Evolutionary conservation across 2,329 filamentous ascomycete species (phyloP).

Genomic region (Sporothrix pseudoabietina): DNA sequence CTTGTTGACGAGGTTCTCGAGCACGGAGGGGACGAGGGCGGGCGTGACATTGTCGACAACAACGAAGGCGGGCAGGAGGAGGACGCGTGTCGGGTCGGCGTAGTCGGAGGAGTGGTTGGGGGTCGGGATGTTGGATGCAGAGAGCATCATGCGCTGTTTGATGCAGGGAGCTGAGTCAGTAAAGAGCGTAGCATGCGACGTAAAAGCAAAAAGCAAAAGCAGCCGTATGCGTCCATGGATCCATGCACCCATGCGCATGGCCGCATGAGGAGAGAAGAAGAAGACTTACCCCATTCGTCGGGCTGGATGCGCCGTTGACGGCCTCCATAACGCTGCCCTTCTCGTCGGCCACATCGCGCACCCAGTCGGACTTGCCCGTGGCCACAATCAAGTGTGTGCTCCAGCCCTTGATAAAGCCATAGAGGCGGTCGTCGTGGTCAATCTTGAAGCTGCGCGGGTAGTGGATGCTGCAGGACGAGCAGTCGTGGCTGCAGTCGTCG

Average conservation of each 20-base stretch:
- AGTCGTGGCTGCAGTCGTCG: constrained; percentile 87
- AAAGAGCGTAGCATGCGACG: background rate
- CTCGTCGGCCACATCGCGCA: constrained; percentile 84
- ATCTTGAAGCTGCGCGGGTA: constrained; percentile 75
- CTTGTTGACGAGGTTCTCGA: constrained; percentile 68
- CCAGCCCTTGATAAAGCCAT: constrained; percentile 84
- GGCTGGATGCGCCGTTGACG: constrained; percentile 59
- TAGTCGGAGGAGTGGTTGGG: constrained; percentile 67
- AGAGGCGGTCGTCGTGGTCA: constrained; percentile 76
- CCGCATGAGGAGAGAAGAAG: background rate
- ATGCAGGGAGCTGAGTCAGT: constrained; percentile 19
- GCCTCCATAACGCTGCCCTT: constrained; percentile 83
- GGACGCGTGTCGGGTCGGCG: constrained; percentile 71
- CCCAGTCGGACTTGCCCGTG: constrained; percentile 96
- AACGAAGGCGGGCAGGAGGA: constrained; percentile 83
- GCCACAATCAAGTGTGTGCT: constrained; percentile 87
- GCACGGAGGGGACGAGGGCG: constrained; percentile 68
- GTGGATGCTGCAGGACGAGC: constrained; percentile 73
- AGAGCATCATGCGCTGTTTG: constrained; percentile 79
- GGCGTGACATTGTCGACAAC: constrained; percentile 84
- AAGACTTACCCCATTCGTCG: constrained; percentile 65
- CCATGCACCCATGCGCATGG: background rate
- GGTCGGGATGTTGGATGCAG: constrained; percentile 86
- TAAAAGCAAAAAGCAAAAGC: background rate
- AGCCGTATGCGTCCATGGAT: background rate